These are phyloP conservation scores for Henckelia pumila DNA, from an alignment of 257 asterid species.

Conservation along the genomic window DNA sequence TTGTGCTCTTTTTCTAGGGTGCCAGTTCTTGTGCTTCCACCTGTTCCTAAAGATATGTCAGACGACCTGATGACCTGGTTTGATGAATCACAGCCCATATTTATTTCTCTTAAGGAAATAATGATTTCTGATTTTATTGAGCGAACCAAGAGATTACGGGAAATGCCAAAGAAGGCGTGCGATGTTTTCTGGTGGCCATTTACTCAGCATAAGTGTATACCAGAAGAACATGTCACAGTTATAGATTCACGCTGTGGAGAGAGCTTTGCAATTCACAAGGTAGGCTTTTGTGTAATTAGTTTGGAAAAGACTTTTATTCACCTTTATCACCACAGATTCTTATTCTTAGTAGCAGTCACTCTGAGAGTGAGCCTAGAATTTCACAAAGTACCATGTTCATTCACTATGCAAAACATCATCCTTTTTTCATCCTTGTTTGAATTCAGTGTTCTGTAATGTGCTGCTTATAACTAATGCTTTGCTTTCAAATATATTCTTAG, in stretches of 20 bases:
- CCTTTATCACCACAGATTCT: neutral
- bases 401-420: slow-evolving; percentile 1
- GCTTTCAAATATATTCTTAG: slow-evolving; percentile 25
- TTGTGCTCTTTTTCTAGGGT: slow-evolving; percentile 48
- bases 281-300: slow-evolving; percentile 29
- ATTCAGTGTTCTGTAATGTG: neutral
- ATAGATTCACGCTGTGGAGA: slow-evolving; percentile 99
- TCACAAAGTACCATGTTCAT: neutral
- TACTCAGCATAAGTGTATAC: slow-evolving; percentile 89
- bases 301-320: slow-evolving; percentile 5
- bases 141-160: slow-evolving; percentile 59
- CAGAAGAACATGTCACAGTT: slow-evolving; percentile 75
- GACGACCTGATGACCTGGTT: slow-evolving; percentile 84
- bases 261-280: slow-evolving; percentile 84
- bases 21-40: slow-evolving; percentile 86
- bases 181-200: slow-evolving; percentile 98
- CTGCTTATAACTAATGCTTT: slow-evolving; percentile 9
- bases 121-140: slow-evolving; percentile 56
- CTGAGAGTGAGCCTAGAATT: neutral
- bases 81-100: slow-evolving; percentile 57
- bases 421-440: neutral
- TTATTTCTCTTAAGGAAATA: slow-evolving; percentile 71
- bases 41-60: slow-evolving; percentile 73
- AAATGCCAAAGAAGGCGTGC: slow-evolving; percentile 70
- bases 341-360: slow-evolving; percentile 13